Evolutionary conservation across 2,329 filamentous ascomycete species (phyloP), one percentile per base, ranked within the genome.

Genomic region (Dactylellina parvicollis): DNA sequence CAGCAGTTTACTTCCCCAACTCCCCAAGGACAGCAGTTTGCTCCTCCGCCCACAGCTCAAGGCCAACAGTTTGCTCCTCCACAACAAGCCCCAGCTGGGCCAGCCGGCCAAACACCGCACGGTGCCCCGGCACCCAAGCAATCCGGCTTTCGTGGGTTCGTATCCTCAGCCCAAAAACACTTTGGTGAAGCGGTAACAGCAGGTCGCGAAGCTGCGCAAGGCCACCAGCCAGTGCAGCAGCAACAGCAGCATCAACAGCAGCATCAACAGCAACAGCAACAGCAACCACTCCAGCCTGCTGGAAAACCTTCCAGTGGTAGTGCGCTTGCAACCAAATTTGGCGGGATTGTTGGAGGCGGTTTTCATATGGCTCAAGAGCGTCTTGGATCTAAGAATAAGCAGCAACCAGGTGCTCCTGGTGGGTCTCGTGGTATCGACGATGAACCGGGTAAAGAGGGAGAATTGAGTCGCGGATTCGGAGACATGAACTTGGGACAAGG

Each of bases 311-410:
- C 10, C 44, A 30, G 67, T 9, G 40, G 52, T 47, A 65, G 44
- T 32, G 52, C 50, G 38, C 54, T 72, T 18, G 67, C 67, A 32
- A 65, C 59, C 47, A 72, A 65, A 24, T 65, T 72, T 22, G 67
- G 67, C 12, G 67, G 59, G 9, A 65, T 65, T 10, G 49, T 72
- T 20, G 67, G 67, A 16, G 59, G 67, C 7, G 67, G 67, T 24
- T 38, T 72, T 20, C 67, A 72, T 47, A 72, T 65, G 52, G 67
- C 59, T 9, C 67, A 72, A 34, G 50, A 65, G 5, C 67, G 67
- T 24, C 47, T 72, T 12, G 36, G 32, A 38, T 46, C 38, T 9
- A 65, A 62, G 30, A 59, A 59, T 16, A 61, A 71, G 10, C n/a
- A n/a, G n/a, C n/a, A n/a, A n/a, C 34, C 34, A 4, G 52, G 52